These are phyloP conservation scores for Carpinus viminea DNA, from an alignment of 306 rosid genomes.

Conservation along the genomic window DNA sequence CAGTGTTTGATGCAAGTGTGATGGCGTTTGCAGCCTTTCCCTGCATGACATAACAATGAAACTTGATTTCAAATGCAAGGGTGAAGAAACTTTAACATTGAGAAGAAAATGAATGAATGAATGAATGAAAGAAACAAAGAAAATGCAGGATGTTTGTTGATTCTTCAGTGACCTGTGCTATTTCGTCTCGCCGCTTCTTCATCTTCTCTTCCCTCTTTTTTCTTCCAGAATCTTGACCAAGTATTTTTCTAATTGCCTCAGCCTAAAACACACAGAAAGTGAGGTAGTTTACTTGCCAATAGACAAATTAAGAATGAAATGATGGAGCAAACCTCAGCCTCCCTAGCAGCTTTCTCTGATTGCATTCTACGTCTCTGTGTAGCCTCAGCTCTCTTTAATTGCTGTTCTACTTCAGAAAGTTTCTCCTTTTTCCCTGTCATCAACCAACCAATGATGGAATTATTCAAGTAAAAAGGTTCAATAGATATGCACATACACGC, in stretches of 20 bases:
- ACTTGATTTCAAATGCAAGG: not conserved
- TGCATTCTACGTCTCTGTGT: conserved; percentile 90
- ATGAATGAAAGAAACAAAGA: not conserved
- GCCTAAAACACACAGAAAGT: conserved; percentile 47
- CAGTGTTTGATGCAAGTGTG: conserved; percentile 59
- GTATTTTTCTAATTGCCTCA: conserved; percentile 93
- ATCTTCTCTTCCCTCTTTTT: conserved; percentile 88
- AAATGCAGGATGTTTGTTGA: conserved; percentile 17
- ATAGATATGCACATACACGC: no score
- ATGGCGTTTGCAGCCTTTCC: conserved; percentile 80
- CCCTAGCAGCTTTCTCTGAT: conserved; percentile 88
- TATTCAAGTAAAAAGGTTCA: conserved; percentile 16
- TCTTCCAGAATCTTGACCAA: conserved; percentile 92
- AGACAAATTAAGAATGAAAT: no score
- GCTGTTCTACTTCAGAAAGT: conserved; percentile 78
- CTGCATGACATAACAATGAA: conserved; percentile 37
- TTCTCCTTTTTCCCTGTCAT: conserved; percentile 84
- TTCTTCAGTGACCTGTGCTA: conserved; percentile 60
- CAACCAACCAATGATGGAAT: conserved; percentile 15
- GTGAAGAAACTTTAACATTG: not conserved
- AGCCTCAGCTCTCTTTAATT: conserved; percentile 90
- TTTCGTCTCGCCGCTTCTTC: conserved; percentile 87
- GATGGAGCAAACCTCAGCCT: conserved; percentile 65
- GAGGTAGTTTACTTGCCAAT: no score
- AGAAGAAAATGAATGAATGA: not conserved